Conservation (phyloP, 768 basidiomycete genomes). For the Lyophyllum shimeji region DNA sequence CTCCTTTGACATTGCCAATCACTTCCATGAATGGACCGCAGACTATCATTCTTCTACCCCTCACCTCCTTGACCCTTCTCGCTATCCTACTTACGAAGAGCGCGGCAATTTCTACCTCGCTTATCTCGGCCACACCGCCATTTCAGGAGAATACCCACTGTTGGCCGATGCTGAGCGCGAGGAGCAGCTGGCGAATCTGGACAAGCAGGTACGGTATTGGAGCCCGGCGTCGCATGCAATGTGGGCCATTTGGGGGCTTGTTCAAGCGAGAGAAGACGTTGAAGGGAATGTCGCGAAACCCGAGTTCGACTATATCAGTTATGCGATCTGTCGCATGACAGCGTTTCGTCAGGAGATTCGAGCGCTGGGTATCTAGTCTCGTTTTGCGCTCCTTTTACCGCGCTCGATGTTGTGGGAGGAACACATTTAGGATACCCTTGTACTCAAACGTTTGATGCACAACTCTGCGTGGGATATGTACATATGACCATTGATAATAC, state of each 20-base stretch:
- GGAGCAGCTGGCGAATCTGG: constrained; percentile 56
- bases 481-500: not conserved
- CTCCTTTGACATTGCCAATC: constrained; percentile 94
- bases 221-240: constrained; percentile 86
- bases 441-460: not conserved
- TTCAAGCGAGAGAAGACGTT: constrained; percentile 81
- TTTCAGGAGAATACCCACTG: constrained; percentile 30
- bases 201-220: constrained; percentile 83
- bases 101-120: constrained; percentile 83
- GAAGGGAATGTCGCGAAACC: constrained; percentile 55
- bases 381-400: not conserved
- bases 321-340: constrained; percentile 68
- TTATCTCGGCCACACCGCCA: constrained; percentile 62
- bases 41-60: constrained; percentile 78
- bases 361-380: constrained; percentile 37
- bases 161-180: constrained; percentile 35
- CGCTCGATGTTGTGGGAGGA: no score
- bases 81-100: constrained; percentile 73
- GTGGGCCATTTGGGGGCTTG: constrained; percentile 95
- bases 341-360: constrained; percentile 59
- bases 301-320: constrained; percentile 91
- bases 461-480: not conserved
- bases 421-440: no score
- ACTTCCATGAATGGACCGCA: constrained; percentile 97
- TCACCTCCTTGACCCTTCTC: constrained; percentile 58